phyloP scores from a whole-genome alignment of 106 monocot genomes.

The Agapanthus africanus region DNA sequence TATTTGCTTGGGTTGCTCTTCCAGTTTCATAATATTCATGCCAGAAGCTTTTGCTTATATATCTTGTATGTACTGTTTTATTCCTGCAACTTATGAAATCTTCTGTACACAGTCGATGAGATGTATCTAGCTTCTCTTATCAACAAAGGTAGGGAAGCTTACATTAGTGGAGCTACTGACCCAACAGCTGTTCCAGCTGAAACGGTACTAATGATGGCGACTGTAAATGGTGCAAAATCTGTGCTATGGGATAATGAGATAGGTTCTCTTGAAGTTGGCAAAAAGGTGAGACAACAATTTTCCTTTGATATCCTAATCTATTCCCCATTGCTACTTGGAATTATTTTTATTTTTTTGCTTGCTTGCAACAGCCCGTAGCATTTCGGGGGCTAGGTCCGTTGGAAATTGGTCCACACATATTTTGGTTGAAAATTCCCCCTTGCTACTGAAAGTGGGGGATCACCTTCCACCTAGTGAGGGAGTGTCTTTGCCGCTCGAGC shows the following conservation, averaged over 20 bases:
- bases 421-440: no score
- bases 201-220: constrained; percentile 68
- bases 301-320: background rate
- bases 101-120: constrained; percentile 67
- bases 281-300: constrained; percentile 52
- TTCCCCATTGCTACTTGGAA: background rate
- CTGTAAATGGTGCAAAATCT: constrained; percentile 81
- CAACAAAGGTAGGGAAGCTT: constrained; percentile 75
- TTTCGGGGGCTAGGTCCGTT: no score
- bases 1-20: background rate
- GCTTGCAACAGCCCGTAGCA: no score
- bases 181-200: constrained; percentile 80
- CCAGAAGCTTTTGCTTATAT: background rate
- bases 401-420: no score
- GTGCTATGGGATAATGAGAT: constrained; percentile 91
- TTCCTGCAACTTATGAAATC: background rate
- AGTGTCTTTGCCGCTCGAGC: no score
- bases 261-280: constrained; percentile 79
- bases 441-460: no score
- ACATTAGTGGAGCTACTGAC: constrained; percentile 53
- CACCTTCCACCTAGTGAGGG: no score
- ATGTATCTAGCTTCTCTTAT: constrained; percentile 94
- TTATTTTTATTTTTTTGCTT: background rate
- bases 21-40: background rate
- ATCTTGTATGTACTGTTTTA: no score